These are phyloP conservation scores for Hanseniaspora vineae DNA, from an alignment of 805 yeast species.

Conservation along the genomic window DNA sequence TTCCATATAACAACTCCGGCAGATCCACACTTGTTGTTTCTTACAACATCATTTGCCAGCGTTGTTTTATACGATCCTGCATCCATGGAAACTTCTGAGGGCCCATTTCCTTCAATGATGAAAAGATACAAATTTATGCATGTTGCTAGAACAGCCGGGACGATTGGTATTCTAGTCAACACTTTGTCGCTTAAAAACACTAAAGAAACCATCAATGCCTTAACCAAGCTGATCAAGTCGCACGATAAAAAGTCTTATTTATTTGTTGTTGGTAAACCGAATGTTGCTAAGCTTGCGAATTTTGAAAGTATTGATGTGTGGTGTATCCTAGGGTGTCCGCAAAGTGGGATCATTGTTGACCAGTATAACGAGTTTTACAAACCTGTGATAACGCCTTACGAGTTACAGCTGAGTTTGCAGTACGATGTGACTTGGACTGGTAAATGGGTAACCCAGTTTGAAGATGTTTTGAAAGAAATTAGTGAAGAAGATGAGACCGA, in stretches of 20 bases:
- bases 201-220: constrained; percentile 45
- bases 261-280: constrained; percentile 96
- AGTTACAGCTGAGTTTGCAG: constrained; percentile 65
- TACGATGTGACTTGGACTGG: constrained; percentile 84
- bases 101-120: constrained; percentile 70
- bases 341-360: constrained; percentile 82
- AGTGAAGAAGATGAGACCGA: constrained; percentile 22
- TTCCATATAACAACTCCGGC: constrained; percentile 67
- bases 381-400: constrained; percentile 92
- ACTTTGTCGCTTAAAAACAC: constrained; percentile 76
- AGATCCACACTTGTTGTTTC: constrained; percentile 61
- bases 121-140: constrained; percentile 79
- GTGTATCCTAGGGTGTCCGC: constrained; percentile 91
- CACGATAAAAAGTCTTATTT: constrained; percentile 88
- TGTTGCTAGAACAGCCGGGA: constrained; percentile 79
- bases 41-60: constrained; percentile 56
- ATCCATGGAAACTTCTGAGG: constrained; percentile 47
- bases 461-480: constrained; percentile 31
- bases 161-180: constrained; percentile 82
- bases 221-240: constrained; percentile 45
- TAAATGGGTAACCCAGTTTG: constrained; percentile 79
- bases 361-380: constrained; percentile 67
- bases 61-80: constrained; percentile 28
- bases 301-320: constrained; percentile 90
- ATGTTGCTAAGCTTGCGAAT: constrained; percentile 92